phyloP scores from a whole-genome alignment of 2,329 filamentous ascomycete genomes.

The Cladosporium sp. region DNA sequence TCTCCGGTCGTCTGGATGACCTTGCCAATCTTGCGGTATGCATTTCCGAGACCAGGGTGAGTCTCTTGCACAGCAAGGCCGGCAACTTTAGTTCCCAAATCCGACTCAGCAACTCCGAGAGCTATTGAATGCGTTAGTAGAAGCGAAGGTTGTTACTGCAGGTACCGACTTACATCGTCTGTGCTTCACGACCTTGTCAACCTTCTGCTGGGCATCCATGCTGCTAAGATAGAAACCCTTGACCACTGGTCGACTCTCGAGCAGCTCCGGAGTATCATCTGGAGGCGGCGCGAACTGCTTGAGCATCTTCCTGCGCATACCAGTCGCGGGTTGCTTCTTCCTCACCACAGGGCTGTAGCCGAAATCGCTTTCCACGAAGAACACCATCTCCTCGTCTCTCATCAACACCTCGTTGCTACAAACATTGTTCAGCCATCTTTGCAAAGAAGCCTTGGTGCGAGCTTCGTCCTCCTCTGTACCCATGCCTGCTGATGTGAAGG shows the following conservation, averaged over 20 bases:
- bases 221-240: constrained; percentile 93
- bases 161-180: constrained; percentile 62
- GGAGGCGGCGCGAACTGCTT: constrained; percentile 98
- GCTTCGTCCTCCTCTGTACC: constrained; percentile 94
- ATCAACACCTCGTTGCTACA: constrained; percentile 89
- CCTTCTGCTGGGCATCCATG: constrained; percentile 96
- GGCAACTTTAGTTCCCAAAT: constrained; percentile 85
- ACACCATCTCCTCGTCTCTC: constrained; percentile 91
- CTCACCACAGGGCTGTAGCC: constrained; percentile 94
- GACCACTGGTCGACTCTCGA: constrained; percentile 80
- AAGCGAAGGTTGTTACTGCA: neutral
- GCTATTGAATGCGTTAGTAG: constrained; percentile 49
- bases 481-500: constrained; percentile 87
- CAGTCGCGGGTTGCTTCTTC: constrained; percentile 94
- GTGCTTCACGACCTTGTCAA: constrained; percentile 88
- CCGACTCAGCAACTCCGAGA: constrained; percentile 83
- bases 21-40: constrained; percentile 91
- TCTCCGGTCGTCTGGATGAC: constrained; percentile 90
- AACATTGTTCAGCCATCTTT: constrained; percentile 91
- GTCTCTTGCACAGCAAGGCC: constrained; percentile 85
- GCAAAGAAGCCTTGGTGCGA: constrained; percentile 80
- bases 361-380: constrained; percentile 99
- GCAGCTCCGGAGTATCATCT: constrained; percentile 91
- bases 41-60: constrained; percentile 78
- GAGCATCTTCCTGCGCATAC: constrained; percentile 86